Base-by-base conservation (phyloP, 1,284 basidiomycete genomes). In the Rhodotorula sp. region DNA sequence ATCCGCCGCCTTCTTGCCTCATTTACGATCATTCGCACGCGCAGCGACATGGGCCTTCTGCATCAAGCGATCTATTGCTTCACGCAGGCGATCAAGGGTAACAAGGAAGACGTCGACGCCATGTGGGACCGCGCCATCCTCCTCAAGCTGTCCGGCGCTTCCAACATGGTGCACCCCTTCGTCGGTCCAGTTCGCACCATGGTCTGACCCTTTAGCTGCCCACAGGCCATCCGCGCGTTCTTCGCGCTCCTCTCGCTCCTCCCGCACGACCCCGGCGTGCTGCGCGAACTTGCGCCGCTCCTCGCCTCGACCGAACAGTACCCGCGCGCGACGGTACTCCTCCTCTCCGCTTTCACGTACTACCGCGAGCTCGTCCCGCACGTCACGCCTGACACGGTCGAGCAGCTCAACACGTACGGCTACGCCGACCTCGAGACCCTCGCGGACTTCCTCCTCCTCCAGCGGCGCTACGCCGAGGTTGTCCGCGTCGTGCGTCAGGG, bases 51-150 rank as follows among this genome's bases (percentile, higher is more conserved):
- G 39, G 91, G 89, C 6, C 88, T 88, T 70, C 85, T 87, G 57
- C 89, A 93, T 66, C 94, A 98, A 82, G 91, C 94, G 0, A 83
- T 97, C 39, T 97, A 98, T 80, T 98, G 96, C 80, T 91, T 91
- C 78, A 86, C 90, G 0, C 95, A 97, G 79, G 88, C 92, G 0
- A 88, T 90, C 79, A 89, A 86, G 73, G 84, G 91, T 37, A 90
- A 95, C 79, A 89, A 91, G 10, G 85, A 85, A 9, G 94, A 97
- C 74, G 86, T 92, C 17, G 89, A 91, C 71, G 90, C 91, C 2
- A 86, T 96, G 36, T 97, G 93, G 92, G 94, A 98, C 77, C 88
- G 94, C 4, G 92, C 94, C 0, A 84, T 87, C 7, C 85, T 97
- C 12, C 89, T 94, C 10, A 89, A 90, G 75, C 88, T 92, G 73